These are phyloP conservation scores for Cryptococcus sp. DNA, from an alignment of 1,284 basidiomycete genomes.

Conservation along the genomic window DNA sequence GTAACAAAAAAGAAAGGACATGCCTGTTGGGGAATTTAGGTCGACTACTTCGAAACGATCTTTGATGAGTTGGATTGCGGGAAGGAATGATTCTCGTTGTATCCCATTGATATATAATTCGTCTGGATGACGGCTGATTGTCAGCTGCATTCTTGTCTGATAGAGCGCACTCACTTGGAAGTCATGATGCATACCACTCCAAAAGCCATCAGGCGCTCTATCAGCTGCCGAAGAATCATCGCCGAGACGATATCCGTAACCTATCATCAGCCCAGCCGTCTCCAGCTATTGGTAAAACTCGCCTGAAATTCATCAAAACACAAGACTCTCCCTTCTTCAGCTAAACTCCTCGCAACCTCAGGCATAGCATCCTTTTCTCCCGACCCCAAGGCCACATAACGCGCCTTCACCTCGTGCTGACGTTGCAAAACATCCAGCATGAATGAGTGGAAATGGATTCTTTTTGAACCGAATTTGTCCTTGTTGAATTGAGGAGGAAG, in stretches of 20 bases:
- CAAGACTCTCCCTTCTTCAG: slow-evolving; percentile 75
- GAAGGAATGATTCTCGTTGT: slow-evolving; percentile 92
- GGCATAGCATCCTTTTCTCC: slow-evolving; percentile 67
- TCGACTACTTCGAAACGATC: slow-evolving; percentile 79
- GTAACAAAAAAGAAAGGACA: slow-evolving; percentile 20
- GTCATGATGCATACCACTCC: slow-evolving; percentile 95
- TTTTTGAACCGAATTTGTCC: slow-evolving; percentile 57
- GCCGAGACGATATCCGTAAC: slow-evolving; percentile 98
- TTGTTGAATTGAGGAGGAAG: slow-evolving; percentile 65
- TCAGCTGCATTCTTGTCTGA: neutral
- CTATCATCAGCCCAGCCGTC: slow-evolving; percentile 44
- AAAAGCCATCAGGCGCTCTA: slow-evolving; percentile 77
- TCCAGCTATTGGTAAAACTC: slow-evolving; percentile 24
- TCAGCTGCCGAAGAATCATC: slow-evolving; percentile 88
- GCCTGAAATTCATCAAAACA: slow-evolving; percentile 99
- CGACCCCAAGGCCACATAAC: slow-evolving; percentile 52
- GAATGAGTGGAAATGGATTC: slow-evolving; percentile 96
- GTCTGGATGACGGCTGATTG: slow-evolving; percentile 82
- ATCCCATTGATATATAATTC: slow-evolving; percentile 99
- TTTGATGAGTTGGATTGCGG: slow-evolving; percentile 92
- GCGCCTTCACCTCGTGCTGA: slow-evolving; percentile 60
- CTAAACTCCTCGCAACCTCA: slow-evolving; percentile 84
- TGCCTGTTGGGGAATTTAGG: slow-evolving; percentile 89
- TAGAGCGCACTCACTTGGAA: slow-evolving; percentile 69
- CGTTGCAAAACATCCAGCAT: slow-evolving; percentile 99